Evolutionary conservation across 768 basidiomycete species (phyloP).

Genomic region (Chalciporus sphaerocephalus): DNA sequence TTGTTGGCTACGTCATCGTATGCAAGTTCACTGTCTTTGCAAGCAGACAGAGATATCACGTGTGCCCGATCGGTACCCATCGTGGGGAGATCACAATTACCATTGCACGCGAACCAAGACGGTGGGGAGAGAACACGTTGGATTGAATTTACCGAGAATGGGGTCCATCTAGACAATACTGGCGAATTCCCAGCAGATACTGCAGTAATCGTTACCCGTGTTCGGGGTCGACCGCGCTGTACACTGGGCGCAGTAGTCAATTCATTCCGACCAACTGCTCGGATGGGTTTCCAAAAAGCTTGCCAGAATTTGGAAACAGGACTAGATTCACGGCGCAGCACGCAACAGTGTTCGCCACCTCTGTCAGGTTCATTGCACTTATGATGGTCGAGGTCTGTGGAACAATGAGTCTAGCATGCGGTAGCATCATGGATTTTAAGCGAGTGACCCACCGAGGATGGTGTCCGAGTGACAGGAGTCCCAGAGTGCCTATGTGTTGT

Average conservation of each 20-base stretch:
- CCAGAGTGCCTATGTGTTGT: slow-evolving; percentile 20
- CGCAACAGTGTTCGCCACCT: neutral
- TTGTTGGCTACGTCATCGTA: slow-evolving; percentile 15
- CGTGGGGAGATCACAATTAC: slow-evolving; percentile 8
- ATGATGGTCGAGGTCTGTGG: slow-evolving; percentile 26
- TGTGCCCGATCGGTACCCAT: slow-evolving; percentile 10
- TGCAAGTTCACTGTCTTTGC: slow-evolving; percentile 24
- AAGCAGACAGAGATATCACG: slow-evolving; percentile 30
- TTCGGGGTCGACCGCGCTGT: slow-evolving; percentile 11
- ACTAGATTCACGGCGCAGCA: neutral
- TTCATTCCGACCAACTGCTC: slow-evolving; percentile 6
- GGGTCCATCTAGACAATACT: slow-evolving; percentile 8
- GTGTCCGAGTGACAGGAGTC: slow-evolving; percentile 31
- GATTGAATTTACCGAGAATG: slow-evolving; percentile 1
- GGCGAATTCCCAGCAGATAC: slow-evolving; percentile 20
- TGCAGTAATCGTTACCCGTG: slow-evolving; percentile 11
- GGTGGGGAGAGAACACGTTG: slow-evolving; percentile 21
- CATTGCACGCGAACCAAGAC: slow-evolving; percentile 16
- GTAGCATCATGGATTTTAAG: neutral
- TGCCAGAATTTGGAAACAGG: neutral
- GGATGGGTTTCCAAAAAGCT: slow-evolving; percentile 6
- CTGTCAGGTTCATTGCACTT: slow-evolving; percentile 20
- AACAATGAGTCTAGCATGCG: neutral
- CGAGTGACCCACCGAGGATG: slow-evolving; percentile 20
- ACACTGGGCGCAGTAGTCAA: neutral